Evolutionary conservation across 2,329 filamentous ascomycete species (phyloP).

Genomic region (Ophiostoma piceae): DNA sequence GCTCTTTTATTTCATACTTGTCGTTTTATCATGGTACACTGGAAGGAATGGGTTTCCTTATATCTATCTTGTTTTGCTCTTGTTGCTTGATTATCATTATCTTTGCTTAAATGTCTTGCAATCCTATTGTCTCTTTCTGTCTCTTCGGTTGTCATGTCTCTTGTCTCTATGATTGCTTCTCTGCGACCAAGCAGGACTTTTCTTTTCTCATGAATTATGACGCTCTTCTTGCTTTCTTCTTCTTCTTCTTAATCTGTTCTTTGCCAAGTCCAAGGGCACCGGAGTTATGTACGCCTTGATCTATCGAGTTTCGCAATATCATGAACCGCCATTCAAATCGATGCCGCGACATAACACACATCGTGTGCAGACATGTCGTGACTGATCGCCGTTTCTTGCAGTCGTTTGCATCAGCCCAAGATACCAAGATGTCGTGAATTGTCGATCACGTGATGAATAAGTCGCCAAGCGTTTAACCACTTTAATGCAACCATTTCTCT

Average conservation of each 20-base stretch:
- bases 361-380: not conserved
- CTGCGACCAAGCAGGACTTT: not conserved
- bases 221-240: too few relatives aligned
- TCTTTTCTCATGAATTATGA: not conserved
- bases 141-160: not conserved
- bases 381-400: not conserved
- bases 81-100: not conserved
- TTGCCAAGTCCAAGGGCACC: not conserved
- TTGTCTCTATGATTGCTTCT: not conserved
- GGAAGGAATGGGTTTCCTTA: not conserved
- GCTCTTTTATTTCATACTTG: conserved; percentile 16
- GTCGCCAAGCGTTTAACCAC: not conserved
- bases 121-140: not conserved
- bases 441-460: not conserved
- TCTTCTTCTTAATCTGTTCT: not conserved
- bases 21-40: conserved; percentile 10
- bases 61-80: conserved; percentile 3
- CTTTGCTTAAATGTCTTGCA: not conserved
- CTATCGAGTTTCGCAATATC: not conserved
- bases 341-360: not conserved
- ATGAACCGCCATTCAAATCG: not conserved
- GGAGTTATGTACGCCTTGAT: not conserved
- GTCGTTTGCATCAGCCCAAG: not conserved
- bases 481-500: not conserved
- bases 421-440: not conserved